Conservation (phyloP, 139 green algal species). For the Chlorella sorokiniana region DNA sequence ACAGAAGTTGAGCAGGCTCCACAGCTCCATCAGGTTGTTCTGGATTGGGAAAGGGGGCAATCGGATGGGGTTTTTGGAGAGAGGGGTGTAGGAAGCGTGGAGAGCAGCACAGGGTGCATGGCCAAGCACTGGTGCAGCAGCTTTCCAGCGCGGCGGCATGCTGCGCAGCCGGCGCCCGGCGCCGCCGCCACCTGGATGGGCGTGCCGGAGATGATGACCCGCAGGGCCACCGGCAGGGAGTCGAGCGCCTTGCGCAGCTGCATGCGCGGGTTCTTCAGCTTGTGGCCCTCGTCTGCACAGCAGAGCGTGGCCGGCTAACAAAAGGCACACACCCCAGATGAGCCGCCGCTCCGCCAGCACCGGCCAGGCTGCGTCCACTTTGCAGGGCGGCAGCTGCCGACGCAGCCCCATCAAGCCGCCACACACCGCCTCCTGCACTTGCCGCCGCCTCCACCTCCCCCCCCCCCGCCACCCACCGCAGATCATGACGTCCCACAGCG, state of each 20-base stretch:
- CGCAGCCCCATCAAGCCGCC: background rate
- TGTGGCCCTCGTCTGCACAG: constrained; percentile 65
- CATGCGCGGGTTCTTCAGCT: constrained; percentile 90
- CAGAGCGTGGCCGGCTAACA: background rate
- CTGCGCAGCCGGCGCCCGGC: too few relatives aligned
- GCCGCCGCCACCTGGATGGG: constrained; percentile 68
- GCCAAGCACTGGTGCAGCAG: too few relatives aligned
- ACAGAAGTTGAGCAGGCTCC: constrained; percentile 85
- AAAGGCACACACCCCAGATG: background rate
- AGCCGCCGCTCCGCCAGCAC: background rate
- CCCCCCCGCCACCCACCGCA: background rate
- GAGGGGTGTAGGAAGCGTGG: background rate
- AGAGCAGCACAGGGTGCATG: background rate
- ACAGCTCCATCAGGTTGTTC: constrained; percentile 92
- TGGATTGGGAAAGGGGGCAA: constrained; percentile 8
- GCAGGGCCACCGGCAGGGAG: constrained; percentile 48
- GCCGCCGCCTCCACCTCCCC: background rate
- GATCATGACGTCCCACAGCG: constrained; percentile 88
- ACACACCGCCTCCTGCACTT: background rate
- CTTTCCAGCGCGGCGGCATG: too few relatives aligned
- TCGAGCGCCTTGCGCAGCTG: constrained; percentile 71
- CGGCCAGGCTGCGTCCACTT: background rate
- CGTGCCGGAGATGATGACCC: constrained; percentile 88
- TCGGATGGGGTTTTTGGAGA: too few relatives aligned
- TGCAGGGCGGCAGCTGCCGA: background rate